phyloP scores from a whole-genome alignment of 352 stramenopile genomes.

The Pythium graminicola region DNA sequence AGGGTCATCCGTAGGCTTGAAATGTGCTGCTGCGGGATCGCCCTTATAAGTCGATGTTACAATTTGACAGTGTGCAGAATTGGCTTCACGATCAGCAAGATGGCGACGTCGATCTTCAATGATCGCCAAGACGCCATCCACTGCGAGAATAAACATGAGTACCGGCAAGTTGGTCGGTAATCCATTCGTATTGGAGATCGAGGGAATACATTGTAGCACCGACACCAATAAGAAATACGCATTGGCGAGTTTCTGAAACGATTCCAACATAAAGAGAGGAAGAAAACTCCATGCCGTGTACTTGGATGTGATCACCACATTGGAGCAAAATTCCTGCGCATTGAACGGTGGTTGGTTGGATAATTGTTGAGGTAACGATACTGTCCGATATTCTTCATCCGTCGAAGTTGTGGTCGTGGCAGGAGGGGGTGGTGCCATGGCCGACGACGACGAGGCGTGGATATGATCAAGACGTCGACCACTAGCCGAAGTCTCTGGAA shows the following conservation, averaged over 20 bases:
- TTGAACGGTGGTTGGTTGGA: too few relatives aligned
- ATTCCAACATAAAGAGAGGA: conserved; percentile 62
- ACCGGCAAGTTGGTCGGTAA: conserved; percentile 75
- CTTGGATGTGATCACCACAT: conserved; percentile 76
- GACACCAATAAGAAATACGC: conserved; percentile 86
- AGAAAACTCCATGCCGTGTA: conserved; percentile 78
- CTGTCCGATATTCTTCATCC: too few relatives aligned
- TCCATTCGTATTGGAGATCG: conserved; percentile 82
- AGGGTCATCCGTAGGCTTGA: conserved; percentile 30
- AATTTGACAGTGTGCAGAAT: conserved; percentile 62
- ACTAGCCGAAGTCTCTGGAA: not conserved
- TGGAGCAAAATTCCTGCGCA: conserved; percentile 52
- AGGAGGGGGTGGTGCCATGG: too few relatives aligned
- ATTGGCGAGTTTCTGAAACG: conserved; percentile 71
- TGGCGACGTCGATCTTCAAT: conserved; percentile 80
- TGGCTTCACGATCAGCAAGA: conserved; percentile 72
- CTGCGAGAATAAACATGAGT: conserved; percentile 71
- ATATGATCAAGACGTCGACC: conserved; percentile 12
- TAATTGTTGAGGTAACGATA: too few relatives aligned
- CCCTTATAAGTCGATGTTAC: conserved; percentile 46
- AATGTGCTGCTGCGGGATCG: conserved; percentile 11
- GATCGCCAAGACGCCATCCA: conserved; percentile 73
- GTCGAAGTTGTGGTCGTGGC: too few relatives aligned
- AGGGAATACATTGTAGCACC: conserved; percentile 70
- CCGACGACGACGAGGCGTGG: too few relatives aligned